Percentiles rank a stretch among this genome's conserved stretches.
These are phyloP conservation scores for Pterulicium gracile DNA, from an alignment of 1,284 basidiomycete genomes.

Conservation along the genomic window DNA sequence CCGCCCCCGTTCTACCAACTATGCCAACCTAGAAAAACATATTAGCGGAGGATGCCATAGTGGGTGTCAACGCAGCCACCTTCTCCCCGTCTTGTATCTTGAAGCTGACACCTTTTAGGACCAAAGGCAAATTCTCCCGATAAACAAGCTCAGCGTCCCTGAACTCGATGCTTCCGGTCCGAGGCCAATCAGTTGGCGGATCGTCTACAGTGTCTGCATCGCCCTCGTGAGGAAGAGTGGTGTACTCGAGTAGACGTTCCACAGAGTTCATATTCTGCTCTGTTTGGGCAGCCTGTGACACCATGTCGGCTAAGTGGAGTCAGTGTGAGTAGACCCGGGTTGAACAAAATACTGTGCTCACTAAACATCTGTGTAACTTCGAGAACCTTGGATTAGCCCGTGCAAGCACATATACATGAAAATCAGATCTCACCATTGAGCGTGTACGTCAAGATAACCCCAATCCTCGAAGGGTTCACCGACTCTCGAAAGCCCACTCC, in stretches of 20 bases:
- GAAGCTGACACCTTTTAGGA: conserved; percentile 60
- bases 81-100: conserved; percentile 60
- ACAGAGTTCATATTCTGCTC: conserved; percentile 69
- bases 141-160: conserved; percentile 56
- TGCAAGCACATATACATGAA: not conserved
- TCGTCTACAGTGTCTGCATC: conserved; percentile 30
- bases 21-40: too few relatives aligned
- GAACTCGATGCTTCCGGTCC: conserved; percentile 50
- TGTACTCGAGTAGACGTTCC: conserved; percentile 53
- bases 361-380: conserved; percentile 47
- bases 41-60: too few relatives aligned
- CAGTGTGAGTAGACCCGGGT: not conserved
- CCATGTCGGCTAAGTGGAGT: conserved; percentile 31
- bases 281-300: conserved; percentile 44
- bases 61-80: too few relatives aligned
- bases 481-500: conserved; percentile 42
- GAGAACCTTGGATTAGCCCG: conserved; percentile 3
- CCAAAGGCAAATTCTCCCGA: conserved; percentile 59
- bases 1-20: conserved; percentile 61
- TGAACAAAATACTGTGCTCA: conserved; percentile 20
- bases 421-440: conserved; percentile 37
- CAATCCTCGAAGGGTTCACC: conserved; percentile 40
- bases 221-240: conserved; percentile 40
- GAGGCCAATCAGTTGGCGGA: conserved; percentile 57
- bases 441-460: conserved; percentile 55